These are phyloP conservation scores for Xylaria sp. DNA, from an alignment of 2,329 filamentous ascomycete genomes.

Conservation along the genomic window DNA sequence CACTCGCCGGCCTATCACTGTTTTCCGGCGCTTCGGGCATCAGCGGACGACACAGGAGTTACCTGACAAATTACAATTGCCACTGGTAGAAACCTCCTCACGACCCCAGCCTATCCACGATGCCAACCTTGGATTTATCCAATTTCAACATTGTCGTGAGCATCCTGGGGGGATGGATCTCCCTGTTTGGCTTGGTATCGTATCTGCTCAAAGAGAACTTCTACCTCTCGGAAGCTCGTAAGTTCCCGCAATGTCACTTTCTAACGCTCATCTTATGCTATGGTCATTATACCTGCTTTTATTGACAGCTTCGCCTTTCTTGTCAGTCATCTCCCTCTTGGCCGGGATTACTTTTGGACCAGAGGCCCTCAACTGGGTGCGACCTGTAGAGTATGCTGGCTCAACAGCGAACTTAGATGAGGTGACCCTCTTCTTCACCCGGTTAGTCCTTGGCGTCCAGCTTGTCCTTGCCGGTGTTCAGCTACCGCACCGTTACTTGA, in stretches of 20 bases:
- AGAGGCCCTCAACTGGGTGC: conserved; percentile 78
- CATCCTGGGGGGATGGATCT: conserved; percentile 86
- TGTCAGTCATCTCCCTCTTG: conserved; percentile 81
- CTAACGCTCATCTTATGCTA: background rate
- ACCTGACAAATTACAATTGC: conserved; percentile 44
- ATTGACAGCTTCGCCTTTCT: conserved; percentile 10
- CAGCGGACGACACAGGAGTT: conserved; percentile 55
- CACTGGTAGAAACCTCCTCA: background rate
- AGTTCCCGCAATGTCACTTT: conserved; percentile 51
- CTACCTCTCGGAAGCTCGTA: conserved; percentile 90
- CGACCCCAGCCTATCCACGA: conserved; percentile 44
- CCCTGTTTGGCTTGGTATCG: conserved; percentile 89
- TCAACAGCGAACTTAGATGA: conserved; percentile 69
- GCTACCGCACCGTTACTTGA: conserved; percentile 83
- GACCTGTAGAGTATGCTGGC: conserved; percentile 78
- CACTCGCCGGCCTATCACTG: conserved; percentile 46
- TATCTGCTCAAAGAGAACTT: conserved; percentile 90
- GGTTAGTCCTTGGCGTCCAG: conserved; percentile 89
- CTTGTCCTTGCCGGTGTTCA: conserved; percentile 90
- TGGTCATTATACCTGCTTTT: background rate
- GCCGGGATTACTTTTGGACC: conserved; percentile 84
- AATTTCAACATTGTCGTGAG: conserved; percentile 89
- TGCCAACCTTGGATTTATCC: conserved; percentile 67
- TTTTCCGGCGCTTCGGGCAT: conserved; percentile 49
- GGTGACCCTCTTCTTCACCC: conserved; percentile 85